Conservation (phyloP, 768 basidiomycete genomes). For the Paxillus ammoniavirescens region DNA sequence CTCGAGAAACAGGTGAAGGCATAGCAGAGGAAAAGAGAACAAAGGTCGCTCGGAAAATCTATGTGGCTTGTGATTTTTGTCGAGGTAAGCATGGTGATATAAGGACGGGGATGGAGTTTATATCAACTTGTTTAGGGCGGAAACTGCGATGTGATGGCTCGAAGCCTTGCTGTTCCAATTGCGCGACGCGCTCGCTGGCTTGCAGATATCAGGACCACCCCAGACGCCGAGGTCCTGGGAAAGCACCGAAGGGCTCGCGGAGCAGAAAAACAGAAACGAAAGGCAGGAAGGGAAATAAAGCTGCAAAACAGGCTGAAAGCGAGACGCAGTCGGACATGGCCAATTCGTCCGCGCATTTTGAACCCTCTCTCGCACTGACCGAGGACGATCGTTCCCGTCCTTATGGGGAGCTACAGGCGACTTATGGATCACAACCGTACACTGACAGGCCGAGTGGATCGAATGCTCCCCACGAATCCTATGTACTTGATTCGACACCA, state of each 20-base stretch:
- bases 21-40: conserved; percentile 22
- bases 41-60: conserved; percentile 27
- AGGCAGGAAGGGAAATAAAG: conserved; percentile 16
- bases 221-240: conserved; percentile 71
- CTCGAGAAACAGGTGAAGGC: conserved; percentile 5
- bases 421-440: conserved; percentile 1
- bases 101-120: neutral
- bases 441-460: conserved; percentile 2
- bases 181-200: conserved; percentile 46
- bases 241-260: conserved; percentile 61
- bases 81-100: conserved; percentile 47
- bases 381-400: conserved; percentile 1
- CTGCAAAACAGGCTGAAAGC: conserved; percentile 13
- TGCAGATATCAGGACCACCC: conserved; percentile 54
- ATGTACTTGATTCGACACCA: neutral
- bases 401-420: neutral
- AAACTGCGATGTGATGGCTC: conserved; percentile 75
- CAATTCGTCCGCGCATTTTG: neutral
- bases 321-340: neutral
- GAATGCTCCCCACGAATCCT: neutral
- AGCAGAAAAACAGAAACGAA: conserved; percentile 38
- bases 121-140: conserved; percentile 44
- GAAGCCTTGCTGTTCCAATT: conserved; percentile 63
- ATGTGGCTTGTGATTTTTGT: conserved; percentile 75
- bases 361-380: neutral